Percentiles rank a stretch among this genome's conserved stretches.
Evolutionary conservation across 108 stramenopile species (phyloP).

Genomic region (Cyclotella distinguenda): DNA sequence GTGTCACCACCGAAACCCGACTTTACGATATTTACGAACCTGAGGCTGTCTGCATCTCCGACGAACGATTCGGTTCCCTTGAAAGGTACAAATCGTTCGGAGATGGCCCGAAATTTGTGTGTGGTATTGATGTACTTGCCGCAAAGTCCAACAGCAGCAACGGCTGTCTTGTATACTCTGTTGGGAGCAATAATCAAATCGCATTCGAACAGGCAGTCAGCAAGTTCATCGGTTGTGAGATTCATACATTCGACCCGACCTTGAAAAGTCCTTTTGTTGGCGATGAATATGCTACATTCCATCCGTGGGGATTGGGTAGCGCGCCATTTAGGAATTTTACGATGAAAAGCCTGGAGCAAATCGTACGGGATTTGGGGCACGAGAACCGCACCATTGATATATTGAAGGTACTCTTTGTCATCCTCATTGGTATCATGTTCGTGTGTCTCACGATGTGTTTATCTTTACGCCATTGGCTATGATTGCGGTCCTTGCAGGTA

Average conservation of each 20-base stretch:
- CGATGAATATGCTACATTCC: conserved; percentile 28
- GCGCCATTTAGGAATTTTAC: conserved; percentile 6
- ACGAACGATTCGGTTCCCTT: conserved; percentile 32
- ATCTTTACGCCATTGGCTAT: not conserved
- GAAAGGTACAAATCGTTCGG: conserved; percentile 30
- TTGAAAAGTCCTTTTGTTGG: conserved; percentile 26
- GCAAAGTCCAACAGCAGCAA: conserved; percentile 11
- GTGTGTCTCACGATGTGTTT: not conserved
- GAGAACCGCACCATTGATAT: conserved; percentile 35
- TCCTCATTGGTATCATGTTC: not conserved
- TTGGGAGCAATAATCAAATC: conserved; percentile 42
- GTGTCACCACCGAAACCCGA: no score
- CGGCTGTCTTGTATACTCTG: conserved; percentile 33
- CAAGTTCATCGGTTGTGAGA: conserved; percentile 35
- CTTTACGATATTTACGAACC: conserved; percentile 22
- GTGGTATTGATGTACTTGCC: conserved; percentile 35
- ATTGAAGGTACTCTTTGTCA: conserved; percentile 8
- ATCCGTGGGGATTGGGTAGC: conserved; percentile 42
- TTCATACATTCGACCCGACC: conserved; percentile 48
- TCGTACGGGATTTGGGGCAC: conserved; percentile 39
- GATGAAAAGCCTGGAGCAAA: conserved; percentile 18
- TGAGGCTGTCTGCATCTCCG: conserved; percentile 32
- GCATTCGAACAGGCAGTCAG: conserved; percentile 24
- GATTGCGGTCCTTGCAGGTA: conserved; percentile 8
- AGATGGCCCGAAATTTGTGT: conserved; percentile 41